phyloP scores from a whole-genome alignment of 305 asterid species.

The Euphrasia arctica region DNA sequence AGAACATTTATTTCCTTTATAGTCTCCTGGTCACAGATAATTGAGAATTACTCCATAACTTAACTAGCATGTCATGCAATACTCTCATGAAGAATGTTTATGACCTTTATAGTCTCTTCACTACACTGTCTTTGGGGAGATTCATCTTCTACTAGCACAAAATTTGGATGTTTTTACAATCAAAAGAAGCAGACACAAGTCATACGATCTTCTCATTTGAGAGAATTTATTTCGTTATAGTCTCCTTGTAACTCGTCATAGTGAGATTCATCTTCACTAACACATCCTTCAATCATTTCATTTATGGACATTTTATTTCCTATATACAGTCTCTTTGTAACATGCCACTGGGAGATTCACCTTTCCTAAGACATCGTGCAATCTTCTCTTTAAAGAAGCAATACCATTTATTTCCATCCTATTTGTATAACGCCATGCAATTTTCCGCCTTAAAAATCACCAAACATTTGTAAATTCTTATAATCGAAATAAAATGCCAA shows the following conservation, averaged over 20 bases:
- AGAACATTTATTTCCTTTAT: not conserved
- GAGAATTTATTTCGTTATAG: not conserved
- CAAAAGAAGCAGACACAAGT: not conserved
- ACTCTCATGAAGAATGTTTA: not conserved
- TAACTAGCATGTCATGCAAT: not conserved
- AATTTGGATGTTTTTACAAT: not conserved
- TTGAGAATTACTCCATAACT: not conserved
- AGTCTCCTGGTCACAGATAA: not conserved
- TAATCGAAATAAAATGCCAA: slow-evolving; percentile 4
- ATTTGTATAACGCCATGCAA: too few relatives aligned
- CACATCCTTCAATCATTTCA: not conserved
- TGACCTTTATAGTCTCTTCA: not conserved
- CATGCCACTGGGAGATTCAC: not conserved
- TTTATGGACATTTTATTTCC: not conserved
- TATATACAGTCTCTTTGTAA: not conserved
- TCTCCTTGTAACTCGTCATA: not conserved
- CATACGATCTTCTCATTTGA: not conserved
- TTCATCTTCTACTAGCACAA: not conserved
- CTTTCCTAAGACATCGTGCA: not conserved
- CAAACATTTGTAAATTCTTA: not conserved
- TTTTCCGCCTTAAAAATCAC: too few relatives aligned
- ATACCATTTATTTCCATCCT: too few relatives aligned
- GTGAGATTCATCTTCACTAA: not conserved
- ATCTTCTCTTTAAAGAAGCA: not conserved
- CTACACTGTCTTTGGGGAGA: not conserved